Base-by-base conservation (phyloP, 78 protist species). In the Protostelium mycophagum region DNA sequence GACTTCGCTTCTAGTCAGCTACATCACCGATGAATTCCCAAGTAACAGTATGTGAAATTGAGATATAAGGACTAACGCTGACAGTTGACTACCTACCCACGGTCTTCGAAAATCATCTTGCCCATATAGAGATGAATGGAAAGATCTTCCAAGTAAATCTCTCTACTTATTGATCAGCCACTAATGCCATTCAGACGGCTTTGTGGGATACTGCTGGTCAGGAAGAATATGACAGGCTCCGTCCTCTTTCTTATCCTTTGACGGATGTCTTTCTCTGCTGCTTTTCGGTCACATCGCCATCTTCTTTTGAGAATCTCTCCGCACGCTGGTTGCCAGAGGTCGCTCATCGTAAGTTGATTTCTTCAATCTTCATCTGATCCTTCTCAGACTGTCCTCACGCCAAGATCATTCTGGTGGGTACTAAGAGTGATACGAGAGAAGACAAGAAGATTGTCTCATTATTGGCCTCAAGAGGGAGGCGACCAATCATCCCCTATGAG, bases 341-440 rank as follows among this genome's bases (percentile, higher is more conserved):
- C 16, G 31, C 34, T 73, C 94, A 96, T 34, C 94, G 73, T 51
- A 91, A 95, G 89, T 63, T 90, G 35, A 96, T 95, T 63, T 97
- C 97, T 97, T 90, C 38, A 37, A 96, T 88, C 0, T 85, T 39
- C 1, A 63, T 88, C 97, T 5, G 99, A 98, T 90, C 91, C 97
- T 29, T 87, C 92, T 35, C 98, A 98, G 38, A 98, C 90, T 90
- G 95, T 28, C 97, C 97, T 0, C 87, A 91, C 89, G 83, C 86
- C 0, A 98, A 97, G 28, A 94, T 96, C 89, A 91, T 98, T 34
- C 93, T 98, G 16, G 98, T 97, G 0, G 99, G 98, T 29, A 95
- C 97, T 28, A 97, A 96, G 91, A 84, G 92, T 73, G 99, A 97
- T 89, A 63, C 96, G 35, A 91, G 97, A n/a, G 91, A 91, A 38